These are phyloP conservation scores for Wilhelminamyces savonicus DNA, from an alignment of 805 yeast genomes.

Conservation along the genomic window DNA sequence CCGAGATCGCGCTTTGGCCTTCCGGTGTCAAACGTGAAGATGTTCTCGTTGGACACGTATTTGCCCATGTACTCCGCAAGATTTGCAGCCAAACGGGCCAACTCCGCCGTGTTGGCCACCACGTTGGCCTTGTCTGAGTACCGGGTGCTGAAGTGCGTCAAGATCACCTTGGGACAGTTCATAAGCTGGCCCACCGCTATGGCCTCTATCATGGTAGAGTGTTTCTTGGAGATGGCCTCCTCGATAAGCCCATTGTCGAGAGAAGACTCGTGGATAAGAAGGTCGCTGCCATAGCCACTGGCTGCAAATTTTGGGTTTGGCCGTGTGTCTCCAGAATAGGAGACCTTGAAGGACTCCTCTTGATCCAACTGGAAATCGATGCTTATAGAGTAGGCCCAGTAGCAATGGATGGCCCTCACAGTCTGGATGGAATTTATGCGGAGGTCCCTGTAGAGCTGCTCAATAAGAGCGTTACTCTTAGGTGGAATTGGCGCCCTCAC, in stretches of 20 bases:
- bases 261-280: conserved; percentile 91
- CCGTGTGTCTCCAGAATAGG: conserved; percentile 94
- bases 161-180: conserved; percentile 62
- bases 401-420: conserved; percentile 80
- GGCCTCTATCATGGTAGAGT: conserved; percentile 88
- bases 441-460: conserved; percentile 34
- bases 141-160: conserved; percentile 92
- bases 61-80: conserved; percentile 23
- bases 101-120: conserved; percentile 15
- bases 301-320: conserved; percentile 64
- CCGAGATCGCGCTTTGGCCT: conserved; percentile 12
- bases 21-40: conserved; percentile 11
- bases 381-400: conserved; percentile 63
- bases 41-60: conserved; percentile 17
- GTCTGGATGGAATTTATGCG: conserved; percentile 44
- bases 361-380: conserved; percentile 43
- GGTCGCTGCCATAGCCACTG: conserved; percentile 61
- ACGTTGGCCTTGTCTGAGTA: conserved; percentile 41
- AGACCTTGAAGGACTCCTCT: conserved; percentile 49
- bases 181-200: conserved; percentile 60
- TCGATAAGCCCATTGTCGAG: conserved; percentile 69
- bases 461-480: conserved; percentile 20
- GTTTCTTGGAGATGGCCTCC: conserved; percentile 79
- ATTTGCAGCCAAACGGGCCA: conserved; percentile 13
- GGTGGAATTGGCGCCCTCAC: conserved; percentile 18